Conservation (phyloP, 108 stramenopile species). For the Fragilariopsis cylindrus region DNA sequence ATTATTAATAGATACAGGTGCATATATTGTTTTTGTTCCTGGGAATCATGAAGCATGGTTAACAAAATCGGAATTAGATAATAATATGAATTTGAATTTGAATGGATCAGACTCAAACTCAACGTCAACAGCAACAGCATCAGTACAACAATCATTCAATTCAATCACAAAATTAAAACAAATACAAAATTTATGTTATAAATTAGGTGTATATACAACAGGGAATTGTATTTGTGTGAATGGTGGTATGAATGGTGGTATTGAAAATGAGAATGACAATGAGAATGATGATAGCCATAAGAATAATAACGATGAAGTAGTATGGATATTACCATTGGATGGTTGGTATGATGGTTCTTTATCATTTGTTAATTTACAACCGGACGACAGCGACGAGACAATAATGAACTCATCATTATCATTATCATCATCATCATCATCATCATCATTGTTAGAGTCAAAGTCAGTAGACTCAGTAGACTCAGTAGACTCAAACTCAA, state of each 20-base stretch:
- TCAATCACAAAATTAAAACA: constrained; percentile 37
- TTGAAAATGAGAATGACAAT: no score
- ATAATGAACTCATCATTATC: background rate
- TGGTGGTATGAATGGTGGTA: background rate
- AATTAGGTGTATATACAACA: constrained; percentile 42
- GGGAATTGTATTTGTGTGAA: constrained; percentile 24
- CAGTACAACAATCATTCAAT: background rate
- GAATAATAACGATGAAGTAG: background rate
- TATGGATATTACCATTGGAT: constrained; percentile 47
- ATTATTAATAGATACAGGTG: constrained; percentile 14
- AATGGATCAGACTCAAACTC: background rate
- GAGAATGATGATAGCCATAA: no score
- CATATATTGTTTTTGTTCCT: constrained; percentile 50
- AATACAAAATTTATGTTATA: constrained; percentile 34
- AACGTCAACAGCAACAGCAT: background rate
- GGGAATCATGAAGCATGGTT: constrained; percentile 75
- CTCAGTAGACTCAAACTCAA: no score
- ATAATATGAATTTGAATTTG: no score
- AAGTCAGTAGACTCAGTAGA: no score
- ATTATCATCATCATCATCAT: background rate
- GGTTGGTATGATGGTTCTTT: constrained; percentile 65
- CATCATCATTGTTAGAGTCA: background rate
- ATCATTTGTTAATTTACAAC: constrained; percentile 13
- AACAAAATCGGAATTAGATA: constrained; percentile 13
- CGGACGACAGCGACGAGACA: background rate